Evolutionary conservation across 2,329 filamentous ascomycete genomes (phyloP).

Genomic region (Lecanoromycetidae sp.): DNA sequence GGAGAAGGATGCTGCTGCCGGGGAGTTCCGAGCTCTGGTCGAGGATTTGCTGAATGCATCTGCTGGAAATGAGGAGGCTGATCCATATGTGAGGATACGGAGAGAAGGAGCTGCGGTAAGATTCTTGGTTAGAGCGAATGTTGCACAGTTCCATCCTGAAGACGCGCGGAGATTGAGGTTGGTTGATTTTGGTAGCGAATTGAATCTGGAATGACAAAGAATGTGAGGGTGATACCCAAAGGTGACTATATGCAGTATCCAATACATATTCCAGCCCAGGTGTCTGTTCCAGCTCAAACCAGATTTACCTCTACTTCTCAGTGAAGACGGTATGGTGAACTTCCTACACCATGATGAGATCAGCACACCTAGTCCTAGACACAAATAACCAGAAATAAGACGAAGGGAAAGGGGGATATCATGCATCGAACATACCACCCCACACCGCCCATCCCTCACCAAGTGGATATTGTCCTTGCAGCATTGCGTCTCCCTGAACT

Average conservation of each 20-base stretch:
- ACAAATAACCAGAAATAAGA: too few relatives aligned
- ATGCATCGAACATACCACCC: too few relatives aligned
- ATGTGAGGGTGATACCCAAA: too few relatives aligned
- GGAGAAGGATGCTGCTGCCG: conserved; percentile 37
- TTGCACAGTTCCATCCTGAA: conserved; percentile 44
- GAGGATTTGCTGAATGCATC: conserved; percentile 33
- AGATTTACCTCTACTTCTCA: conserved; percentile 7
- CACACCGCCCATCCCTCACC: conserved; percentile 6
- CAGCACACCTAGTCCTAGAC: too few relatives aligned
- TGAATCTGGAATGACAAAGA: too few relatives aligned
- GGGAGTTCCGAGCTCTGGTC: conserved; percentile 37
- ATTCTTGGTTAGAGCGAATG: conserved; percentile 43
- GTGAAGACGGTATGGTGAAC: conserved; percentile 15
- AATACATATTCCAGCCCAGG: too few relatives aligned
- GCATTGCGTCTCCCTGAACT: conserved; percentile 26
- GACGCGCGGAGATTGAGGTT: conserved; percentile 35
- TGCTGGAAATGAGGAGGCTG: conserved; percentile 24
- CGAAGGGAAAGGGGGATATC: too few relatives aligned
- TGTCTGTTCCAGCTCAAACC: background rate
- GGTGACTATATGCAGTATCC: too few relatives aligned
- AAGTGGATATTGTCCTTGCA: conserved; percentile 24
- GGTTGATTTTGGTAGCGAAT: conserved; percentile 8
- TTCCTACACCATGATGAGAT: background rate
- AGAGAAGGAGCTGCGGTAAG: conserved; percentile 41
- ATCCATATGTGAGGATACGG: conserved; percentile 37